Conservation (phyloP, 139 green algal genomes). For the Coccomyxa sp. region DNA sequence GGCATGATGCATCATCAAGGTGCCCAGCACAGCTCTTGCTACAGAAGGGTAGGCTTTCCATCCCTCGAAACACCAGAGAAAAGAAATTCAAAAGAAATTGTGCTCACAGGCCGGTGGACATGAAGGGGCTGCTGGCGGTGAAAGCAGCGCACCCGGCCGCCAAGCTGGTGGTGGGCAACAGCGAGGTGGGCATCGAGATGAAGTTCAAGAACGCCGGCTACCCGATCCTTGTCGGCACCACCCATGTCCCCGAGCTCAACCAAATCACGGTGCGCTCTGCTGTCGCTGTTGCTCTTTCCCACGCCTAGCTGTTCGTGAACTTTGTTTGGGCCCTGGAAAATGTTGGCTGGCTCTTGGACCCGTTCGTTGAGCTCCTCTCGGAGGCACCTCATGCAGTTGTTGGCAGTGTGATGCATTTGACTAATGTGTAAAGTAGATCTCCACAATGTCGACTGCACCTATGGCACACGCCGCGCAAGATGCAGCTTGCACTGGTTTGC, state of each 20-base stretch:
- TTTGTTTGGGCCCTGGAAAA: neutral
- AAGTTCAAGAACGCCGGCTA: constrained; percentile 90
- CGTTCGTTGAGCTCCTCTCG: neutral
- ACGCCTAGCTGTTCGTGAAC: neutral
- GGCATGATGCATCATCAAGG: neutral
- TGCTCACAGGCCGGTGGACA: constrained; percentile 48
- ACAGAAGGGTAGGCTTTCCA: neutral
- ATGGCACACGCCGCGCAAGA: too few relatives aligned
- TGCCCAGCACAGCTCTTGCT: neutral
- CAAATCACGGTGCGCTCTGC: constrained; percentile 25
- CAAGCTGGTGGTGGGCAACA: constrained; percentile 90
- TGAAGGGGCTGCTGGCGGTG: constrained; percentile 75
- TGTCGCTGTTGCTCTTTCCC: neutral
- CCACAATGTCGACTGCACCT: too few relatives aligned
- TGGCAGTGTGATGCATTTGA: too few relatives aligned
- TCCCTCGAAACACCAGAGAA: too few relatives aligned
- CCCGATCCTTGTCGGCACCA: constrained; percentile 68
- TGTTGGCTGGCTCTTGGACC: neutral
- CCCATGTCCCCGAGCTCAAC: constrained; percentile 81
- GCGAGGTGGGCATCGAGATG: constrained; percentile 95
- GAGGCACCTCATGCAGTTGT: neutral
- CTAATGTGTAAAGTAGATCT: too few relatives aligned
- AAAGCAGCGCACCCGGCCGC: constrained; percentile 53
- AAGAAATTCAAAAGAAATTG: too few relatives aligned
- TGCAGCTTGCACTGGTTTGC: too few relatives aligned